Evolutionary conservation across 805 yeast genomes (phyloP).

Genomic region (Yarrowia osloensis): DNA sequence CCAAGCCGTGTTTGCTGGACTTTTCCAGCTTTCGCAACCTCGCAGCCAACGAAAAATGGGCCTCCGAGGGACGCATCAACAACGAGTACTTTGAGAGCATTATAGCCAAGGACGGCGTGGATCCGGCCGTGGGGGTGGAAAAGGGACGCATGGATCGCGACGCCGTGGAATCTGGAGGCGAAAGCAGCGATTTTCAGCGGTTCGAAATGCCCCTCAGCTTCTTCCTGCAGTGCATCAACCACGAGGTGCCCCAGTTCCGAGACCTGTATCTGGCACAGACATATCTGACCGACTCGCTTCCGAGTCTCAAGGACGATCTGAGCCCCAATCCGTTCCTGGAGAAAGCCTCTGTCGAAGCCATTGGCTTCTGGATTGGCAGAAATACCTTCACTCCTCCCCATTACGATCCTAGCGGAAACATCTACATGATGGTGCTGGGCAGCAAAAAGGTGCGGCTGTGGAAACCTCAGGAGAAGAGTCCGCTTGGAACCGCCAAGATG

Average conservation of each 20-base stretch:
- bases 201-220: conserved; percentile 27
- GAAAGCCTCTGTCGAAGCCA: background rate
- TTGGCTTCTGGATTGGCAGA: conserved; percentile 25
- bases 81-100: conserved; percentile 10
- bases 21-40: background rate
- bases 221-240: conserved; percentile 23
- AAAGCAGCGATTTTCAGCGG: conserved; percentile 6
- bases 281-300: conserved; percentile 13
- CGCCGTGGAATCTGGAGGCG: conserved; percentile 9
- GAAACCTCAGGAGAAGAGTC: conserved; percentile 6
- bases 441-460: conserved; percentile 24
- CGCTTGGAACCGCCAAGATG: background rate
- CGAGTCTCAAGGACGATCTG: conserved; percentile 9
- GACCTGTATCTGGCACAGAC: conserved; percentile 26
- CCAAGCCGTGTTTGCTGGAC: conserved; percentile 14
- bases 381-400: conserved; percentile 26
- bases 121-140: conserved; percentile 18
- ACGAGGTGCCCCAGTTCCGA: conserved; percentile 14
- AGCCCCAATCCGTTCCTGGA: conserved; percentile 17
- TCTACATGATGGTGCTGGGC: conserved; percentile 13
- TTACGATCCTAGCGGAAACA: conserved; percentile 21
- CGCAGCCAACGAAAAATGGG: conserved; percentile 7
- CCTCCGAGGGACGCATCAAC: background rate
- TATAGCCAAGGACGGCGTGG: conserved; percentile 20
- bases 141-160: conserved; percentile 20